These are phyloP conservation scores for Moniliella sp. DNA, from an alignment of 1,284 basidiomycete genomes.

Conservation along the genomic window DNA sequence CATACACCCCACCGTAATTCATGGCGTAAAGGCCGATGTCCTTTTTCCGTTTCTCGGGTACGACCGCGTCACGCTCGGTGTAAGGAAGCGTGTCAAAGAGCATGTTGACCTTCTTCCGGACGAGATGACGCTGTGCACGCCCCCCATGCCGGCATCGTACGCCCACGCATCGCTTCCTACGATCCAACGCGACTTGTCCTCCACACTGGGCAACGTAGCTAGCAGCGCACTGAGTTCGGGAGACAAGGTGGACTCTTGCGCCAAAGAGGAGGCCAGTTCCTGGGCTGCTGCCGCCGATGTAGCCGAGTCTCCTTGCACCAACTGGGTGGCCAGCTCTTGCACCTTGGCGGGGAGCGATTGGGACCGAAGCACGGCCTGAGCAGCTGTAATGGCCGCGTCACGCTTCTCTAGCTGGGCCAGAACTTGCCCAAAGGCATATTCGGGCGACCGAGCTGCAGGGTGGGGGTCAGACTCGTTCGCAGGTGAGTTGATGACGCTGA, in stretches of 20 bases:
- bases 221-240: constrained; percentile 13
- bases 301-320: constrained; percentile 14
- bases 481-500: constrained; percentile 54
- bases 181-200: constrained; percentile 50
- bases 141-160: constrained; percentile 84
- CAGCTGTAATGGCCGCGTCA: constrained; percentile 18
- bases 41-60: constrained; percentile 31
- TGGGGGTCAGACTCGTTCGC: constrained; percentile 12
- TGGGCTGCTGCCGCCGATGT: constrained; percentile 10
- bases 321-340: constrained; percentile 16
- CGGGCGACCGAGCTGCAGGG: constrained; percentile 54
- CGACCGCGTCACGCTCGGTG: constrained; percentile 41
- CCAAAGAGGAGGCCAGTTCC: constrained; percentile 35
- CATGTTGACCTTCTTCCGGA: constrained; percentile 80
- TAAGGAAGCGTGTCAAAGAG: constrained; percentile 84
- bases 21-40: constrained; percentile 53
- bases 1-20: constrained; percentile 91
- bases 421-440: constrained; percentile 77
- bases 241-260: constrained; percentile 42
- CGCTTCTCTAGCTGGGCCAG: constrained; percentile 46
- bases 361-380: constrained; percentile 12
- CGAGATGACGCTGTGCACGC: constrained; percentile 76
- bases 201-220: constrained; percentile 12
- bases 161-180: constrained; percentile 94
- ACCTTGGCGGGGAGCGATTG: constrained; percentile 7